Evolutionary conservation across 140 eudicot genomes (phyloP).

Genomic region (Erigeron philadelphicus): DNA sequence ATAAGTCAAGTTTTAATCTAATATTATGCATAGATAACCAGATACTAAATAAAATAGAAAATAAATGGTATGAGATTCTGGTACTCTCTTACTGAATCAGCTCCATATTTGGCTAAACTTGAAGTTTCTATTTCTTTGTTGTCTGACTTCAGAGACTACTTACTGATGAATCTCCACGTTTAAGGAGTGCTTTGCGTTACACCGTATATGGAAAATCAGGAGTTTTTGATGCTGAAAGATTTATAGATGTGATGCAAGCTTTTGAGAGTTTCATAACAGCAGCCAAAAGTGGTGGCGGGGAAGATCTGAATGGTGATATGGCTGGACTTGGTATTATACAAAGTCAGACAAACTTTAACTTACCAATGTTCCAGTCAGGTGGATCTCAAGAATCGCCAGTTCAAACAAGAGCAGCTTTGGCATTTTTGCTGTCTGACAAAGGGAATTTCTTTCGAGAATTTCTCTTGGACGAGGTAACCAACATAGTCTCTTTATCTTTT

Average conservation of each 20-base stretch:
- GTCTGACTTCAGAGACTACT: slow-evolving; percentile 64
- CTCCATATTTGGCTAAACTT: slow-evolving; percentile 1
- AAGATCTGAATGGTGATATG: slow-evolving; percentile 76
- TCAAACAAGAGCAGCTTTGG: slow-evolving; percentile 93
- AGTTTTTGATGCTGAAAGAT: slow-evolving; percentile 93
- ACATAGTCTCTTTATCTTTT: background rate
- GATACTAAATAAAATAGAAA: background rate
- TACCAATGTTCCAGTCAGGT: slow-evolving; percentile 40
- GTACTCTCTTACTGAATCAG: background rate
- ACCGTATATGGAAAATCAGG: slow-evolving; percentile 93
- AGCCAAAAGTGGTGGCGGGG: slow-evolving; percentile 99
- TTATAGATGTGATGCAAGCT: slow-evolving; percentile 98
- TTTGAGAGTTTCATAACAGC: slow-evolving; percentile 90
- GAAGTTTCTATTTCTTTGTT: slow-evolving; percentile 12
- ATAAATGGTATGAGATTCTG: slow-evolving; percentile 8
- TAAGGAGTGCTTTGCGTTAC: slow-evolving; percentile 89
- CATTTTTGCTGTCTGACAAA: slow-evolving; percentile 76
- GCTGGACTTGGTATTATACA: slow-evolving; percentile 88
- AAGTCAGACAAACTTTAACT: slow-evolving; percentile 37
- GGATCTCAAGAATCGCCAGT: slow-evolving; percentile 50
- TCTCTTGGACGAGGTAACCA: slow-evolving; percentile 92
- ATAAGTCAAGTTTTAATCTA: background rate
- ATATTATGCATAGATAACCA: background rate
- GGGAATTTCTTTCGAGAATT: slow-evolving; percentile 97
- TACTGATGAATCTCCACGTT: slow-evolving; percentile 95